phyloP scores from a whole-genome alignment of 192 early-diverging fungal species.

The Coemansia sp. region DNA sequence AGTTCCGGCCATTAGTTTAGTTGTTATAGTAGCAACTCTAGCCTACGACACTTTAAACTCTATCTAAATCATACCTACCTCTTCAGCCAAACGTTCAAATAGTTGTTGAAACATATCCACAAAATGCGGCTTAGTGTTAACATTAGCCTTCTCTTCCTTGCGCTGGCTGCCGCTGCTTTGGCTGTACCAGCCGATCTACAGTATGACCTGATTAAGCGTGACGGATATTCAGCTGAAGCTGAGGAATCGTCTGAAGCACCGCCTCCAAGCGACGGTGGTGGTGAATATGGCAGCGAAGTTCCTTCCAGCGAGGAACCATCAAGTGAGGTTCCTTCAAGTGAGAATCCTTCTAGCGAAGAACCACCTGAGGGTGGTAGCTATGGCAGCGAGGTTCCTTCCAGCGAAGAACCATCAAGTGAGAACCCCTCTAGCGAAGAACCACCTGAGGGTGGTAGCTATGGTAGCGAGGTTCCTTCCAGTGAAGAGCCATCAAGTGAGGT shows the following conservation, averaged over 20 bases:
- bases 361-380: slow-evolving; percentile 1
- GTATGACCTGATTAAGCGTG: slow-evolving; percentile 32
- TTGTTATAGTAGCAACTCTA: not conserved
- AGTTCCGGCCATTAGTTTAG: slow-evolving; percentile 1
- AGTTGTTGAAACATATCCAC: not conserved
- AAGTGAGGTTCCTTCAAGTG: no score
- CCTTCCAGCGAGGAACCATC: slow-evolving; percentile 8
- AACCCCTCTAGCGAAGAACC: slow-evolving; percentile 23
- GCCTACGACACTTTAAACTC: not conserved
- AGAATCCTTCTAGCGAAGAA: slow-evolving; percentile 15
- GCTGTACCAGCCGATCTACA: slow-evolving; percentile 28
- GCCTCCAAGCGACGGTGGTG: slow-evolving; percentile 13
- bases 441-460: slow-evolving; percentile 10
- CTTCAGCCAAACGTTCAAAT: not conserved
- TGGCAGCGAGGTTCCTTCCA: not conserved
- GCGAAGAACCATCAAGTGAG: slow-evolving; percentile 13
- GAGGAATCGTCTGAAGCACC: slow-evolving; percentile 23
- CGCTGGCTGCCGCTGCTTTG: slow-evolving; percentile 31
- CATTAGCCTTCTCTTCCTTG: slow-evolving; percentile 43
- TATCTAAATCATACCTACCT: not conserved
- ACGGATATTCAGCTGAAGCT: slow-evolving; percentile 14
- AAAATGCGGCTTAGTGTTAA: slow-evolving; percentile 37
- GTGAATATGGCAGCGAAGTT: slow-evolving; percentile 22
- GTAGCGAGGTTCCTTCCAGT: slow-evolving; percentile 21
- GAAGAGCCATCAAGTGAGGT: slow-evolving; percentile 17